Evolutionary conservation across 768 basidiomycete species (phyloP).

Genomic region (Mrakia blollopis): DNA sequence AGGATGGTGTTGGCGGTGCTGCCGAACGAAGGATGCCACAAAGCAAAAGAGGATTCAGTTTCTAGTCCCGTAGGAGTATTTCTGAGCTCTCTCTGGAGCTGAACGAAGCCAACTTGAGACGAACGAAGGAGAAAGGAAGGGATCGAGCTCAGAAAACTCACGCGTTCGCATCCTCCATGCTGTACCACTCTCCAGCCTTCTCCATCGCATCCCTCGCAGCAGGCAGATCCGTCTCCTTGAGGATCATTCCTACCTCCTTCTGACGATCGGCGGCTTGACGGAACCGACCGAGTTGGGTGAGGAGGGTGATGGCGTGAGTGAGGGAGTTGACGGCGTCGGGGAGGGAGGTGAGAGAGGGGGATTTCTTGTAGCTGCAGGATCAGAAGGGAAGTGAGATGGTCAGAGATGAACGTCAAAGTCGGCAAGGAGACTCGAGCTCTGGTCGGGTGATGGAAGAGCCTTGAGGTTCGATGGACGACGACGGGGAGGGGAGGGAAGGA

Average conservation of each 20-base stretch:
- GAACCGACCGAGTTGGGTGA: slow-evolving; percentile 81
- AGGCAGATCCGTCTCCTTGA: slow-evolving; percentile 48
- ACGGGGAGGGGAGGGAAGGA: background rate
- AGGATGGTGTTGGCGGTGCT: slow-evolving; percentile 94
- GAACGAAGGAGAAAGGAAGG: background rate
- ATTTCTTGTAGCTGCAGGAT: slow-evolving; percentile 29
- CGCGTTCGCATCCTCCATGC: slow-evolving; percentile 95
- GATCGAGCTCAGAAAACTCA: slow-evolving; percentile 50
- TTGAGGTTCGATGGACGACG: background rate
- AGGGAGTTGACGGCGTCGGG: slow-evolving; percentile 86
- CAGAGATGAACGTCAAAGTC: background rate
- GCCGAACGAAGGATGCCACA: slow-evolving; percentile 23
- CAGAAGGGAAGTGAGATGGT: background rate
- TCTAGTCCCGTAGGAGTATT: too few species aligned
- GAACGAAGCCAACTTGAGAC: background rate
- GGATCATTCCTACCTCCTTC: slow-evolving; percentile 48
- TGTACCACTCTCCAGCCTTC: slow-evolving; percentile 92
- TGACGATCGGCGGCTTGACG: slow-evolving; percentile 96
- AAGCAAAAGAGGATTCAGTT: background rate
- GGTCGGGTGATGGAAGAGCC: too few species aligned
- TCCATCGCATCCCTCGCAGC: slow-evolving; percentile 88
- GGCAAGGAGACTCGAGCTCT: background rate
- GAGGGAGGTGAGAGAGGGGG: slow-evolving; percentile 24
- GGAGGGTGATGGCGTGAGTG: slow-evolving; percentile 72
- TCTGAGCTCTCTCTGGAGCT: background rate